Percentiles rank a stretch among this genome's conserved stretches.
Evolutionary conservation across 2,329 filamentous ascomycete species (phyloP).

Genomic region (Fusarium pilosicola): DNA sequence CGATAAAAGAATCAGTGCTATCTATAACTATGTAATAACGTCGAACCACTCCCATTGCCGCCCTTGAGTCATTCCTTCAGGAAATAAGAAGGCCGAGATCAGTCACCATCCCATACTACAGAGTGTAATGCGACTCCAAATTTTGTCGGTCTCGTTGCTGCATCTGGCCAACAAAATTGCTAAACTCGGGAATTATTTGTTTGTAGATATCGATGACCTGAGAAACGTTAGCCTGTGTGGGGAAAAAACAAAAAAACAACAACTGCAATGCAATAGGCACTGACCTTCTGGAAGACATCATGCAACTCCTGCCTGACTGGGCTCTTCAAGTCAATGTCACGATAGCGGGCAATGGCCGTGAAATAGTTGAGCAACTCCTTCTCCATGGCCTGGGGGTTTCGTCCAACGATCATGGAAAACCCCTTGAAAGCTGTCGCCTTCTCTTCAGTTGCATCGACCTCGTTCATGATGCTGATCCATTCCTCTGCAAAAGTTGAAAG

Average conservation of each 20-base stretch:
- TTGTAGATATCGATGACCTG: slow-evolving; percentile 66
- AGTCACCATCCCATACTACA: slow-evolving; percentile 43
- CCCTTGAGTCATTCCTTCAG: slow-evolving; percentile 16
- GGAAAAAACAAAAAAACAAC: not conserved
- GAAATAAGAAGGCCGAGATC: not conserved
- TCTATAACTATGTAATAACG: slow-evolving; percentile 46
- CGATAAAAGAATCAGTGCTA: slow-evolving; percentile 43
- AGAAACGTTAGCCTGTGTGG: not conserved
- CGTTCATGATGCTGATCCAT: slow-evolving; percentile 83
- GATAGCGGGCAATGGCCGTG: slow-evolving; percentile 81
- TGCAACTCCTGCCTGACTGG: slow-evolving; percentile 73
- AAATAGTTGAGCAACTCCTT: slow-evolving; percentile 85
- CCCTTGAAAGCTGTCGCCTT: slow-evolving; percentile 94
- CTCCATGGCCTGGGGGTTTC: slow-evolving; percentile 93
- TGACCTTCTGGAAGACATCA: slow-evolving; percentile 80
- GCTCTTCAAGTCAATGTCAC: slow-evolving; percentile 68
- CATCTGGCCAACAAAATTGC: slow-evolving; percentile 63
- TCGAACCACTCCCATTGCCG: slow-evolving; percentile 5
- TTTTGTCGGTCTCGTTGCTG: slow-evolving; percentile 60
- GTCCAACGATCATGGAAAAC: slow-evolving; percentile 84
- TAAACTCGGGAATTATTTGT: slow-evolving; percentile 68
- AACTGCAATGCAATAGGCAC: slow-evolving; percentile 39
- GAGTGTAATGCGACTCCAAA: slow-evolving; percentile 59
- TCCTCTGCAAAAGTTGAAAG: slow-evolving; percentile 82
- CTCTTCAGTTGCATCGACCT: slow-evolving; percentile 89